Evolutionary conservation across 1,139 yeast genomes (phyloP).

Genomic region (Nematodospora anomalae): DNA sequence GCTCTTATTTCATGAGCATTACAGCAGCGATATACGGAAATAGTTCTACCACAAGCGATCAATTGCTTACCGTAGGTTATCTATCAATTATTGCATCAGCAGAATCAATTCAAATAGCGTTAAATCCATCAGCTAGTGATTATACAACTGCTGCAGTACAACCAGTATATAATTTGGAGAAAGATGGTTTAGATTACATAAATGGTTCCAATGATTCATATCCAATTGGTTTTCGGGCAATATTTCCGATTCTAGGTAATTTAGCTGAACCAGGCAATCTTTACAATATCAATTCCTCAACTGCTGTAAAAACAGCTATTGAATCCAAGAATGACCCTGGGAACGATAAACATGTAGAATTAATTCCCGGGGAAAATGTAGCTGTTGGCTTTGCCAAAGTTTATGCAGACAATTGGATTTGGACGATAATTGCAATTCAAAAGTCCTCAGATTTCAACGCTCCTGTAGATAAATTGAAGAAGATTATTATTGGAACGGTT

Average conservation of each 20-base stretch:
- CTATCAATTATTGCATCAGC: slow-evolving; percentile 67
- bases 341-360: slow-evolving; percentile 38
- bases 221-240: slow-evolving; percentile 5
- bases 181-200: slow-evolving; percentile 7
- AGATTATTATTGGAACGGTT: slow-evolving; percentile 75
- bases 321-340: slow-evolving; percentile 1
- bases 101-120: slow-evolving; percentile 47
- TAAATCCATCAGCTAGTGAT: slow-evolving; percentile 44
- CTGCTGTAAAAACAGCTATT: slow-evolving; percentile 2
- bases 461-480: slow-evolving; percentile 62
- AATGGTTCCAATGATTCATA: background rate
- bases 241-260: slow-evolving; percentile 5
- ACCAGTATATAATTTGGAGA: slow-evolving; percentile 26
- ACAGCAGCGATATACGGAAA: slow-evolving; percentile 6
- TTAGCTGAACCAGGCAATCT: slow-evolving; percentile 1
- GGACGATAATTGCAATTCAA: slow-evolving; percentile 79
- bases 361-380: slow-evolving; percentile 44
- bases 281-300: slow-evolving; percentile 3
- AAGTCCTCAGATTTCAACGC: slow-evolving; percentile 55
- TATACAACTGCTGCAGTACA: slow-evolving; percentile 35
- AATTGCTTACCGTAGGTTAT: slow-evolving; percentile 26
- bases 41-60: background rate
- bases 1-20: slow-evolving; percentile 4
- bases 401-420: slow-evolving; percentile 42
- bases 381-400: slow-evolving; percentile 74